phyloP scores from a whole-genome alignment of 306 rosid species.

The Vigna angularis region DNA sequence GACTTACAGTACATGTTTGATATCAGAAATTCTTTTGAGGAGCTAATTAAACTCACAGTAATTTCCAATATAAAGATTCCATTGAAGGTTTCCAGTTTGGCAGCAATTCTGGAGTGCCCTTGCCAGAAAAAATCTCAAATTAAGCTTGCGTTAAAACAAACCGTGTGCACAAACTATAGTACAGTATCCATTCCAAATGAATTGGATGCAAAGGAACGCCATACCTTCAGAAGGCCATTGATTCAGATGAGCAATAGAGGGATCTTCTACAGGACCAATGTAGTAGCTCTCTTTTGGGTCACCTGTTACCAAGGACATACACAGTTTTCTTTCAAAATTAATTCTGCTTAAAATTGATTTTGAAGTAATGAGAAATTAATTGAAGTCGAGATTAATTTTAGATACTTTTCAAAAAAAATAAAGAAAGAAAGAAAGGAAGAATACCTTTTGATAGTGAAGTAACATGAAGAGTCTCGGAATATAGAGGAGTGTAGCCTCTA shows the following conservation, averaged over 20 bases:
- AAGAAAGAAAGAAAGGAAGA: neutral
- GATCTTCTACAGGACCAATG: conserved; percentile 69
- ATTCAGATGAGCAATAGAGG: conserved; percentile 52
- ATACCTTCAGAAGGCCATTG: conserved; percentile 92
- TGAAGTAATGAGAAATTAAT: too few relatives aligned
- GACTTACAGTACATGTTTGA: conserved; percentile 7
- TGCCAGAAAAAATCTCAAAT: conserved; percentile 23
- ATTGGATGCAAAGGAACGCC: conserved; percentile 12
- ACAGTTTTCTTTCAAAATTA: neutral
- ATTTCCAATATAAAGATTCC: conserved; percentile 62
- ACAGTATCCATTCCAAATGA: neutral
- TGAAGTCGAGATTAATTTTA: too few relatives aligned
- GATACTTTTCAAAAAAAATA: neutral
- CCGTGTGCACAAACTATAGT: neutral
- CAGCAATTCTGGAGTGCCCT: conserved; percentile 60
- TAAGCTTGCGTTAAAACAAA: conserved; percentile 10
- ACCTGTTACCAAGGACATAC: conserved; percentile 54
- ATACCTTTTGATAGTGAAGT: conserved; percentile 63
- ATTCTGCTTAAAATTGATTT: too few relatives aligned
- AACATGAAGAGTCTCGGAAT: conserved; percentile 69
- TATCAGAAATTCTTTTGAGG: neutral
- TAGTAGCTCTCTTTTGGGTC: conserved; percentile 79
- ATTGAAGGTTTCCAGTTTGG: conserved; percentile 77
- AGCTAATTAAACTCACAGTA: conserved; percentile 62
- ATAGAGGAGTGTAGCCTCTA: conserved; percentile 81